Evolutionary conservation across 345 rosid genomes (phyloP), one percentile per base, ranked within the genome.

Genomic region (Syzygium aromaticum): DNA sequence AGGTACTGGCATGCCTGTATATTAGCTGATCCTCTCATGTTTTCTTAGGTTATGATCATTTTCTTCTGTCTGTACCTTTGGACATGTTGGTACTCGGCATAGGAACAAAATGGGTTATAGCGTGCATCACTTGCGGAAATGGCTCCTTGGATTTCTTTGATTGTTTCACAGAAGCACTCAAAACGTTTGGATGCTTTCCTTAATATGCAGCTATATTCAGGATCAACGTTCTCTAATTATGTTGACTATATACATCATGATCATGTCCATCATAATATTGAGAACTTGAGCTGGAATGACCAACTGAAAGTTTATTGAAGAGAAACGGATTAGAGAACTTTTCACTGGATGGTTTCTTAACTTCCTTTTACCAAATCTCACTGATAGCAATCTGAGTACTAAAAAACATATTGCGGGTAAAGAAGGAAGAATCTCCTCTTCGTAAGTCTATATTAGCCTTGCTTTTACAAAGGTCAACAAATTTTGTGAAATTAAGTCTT

Each of bases 1-100:
- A 94, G 98, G 98, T 97, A 94, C 84, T 46, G 30, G 22, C 59
- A 33, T 73, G 43, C 86, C 54, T 82, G 83, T 57, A 59, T 59
- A 38, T 53, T 11, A 59, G 40, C 56, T 27, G 23, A 64, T 63
- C 82, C 11, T 25, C 52, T 56, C 40, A n/a, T 85, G 21, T 38
- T 84, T 28, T n/a, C 14, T 84, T 52, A 16, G 80, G 27, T 38
- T 38, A 38, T 73, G 49, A 27, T 73, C 82, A 38, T 73, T 38
- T 67, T 38, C 27, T 73, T 73, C 49, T 3, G 49, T 73, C 82
- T 73, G 12, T 73, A 14, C 82, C 82, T 38, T 10, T 73, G 82
- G 82, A 67, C 25, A 19, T 73, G 82, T 73, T 0, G 1, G 49
- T 73, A 38, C 49, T 73, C 2, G 2, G 22, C 82, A 38, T 38